phyloP scores from a whole-genome alignment of 1,284 basidiomycete species.

The Cutaneotrichosporon dermatis region DNA sequence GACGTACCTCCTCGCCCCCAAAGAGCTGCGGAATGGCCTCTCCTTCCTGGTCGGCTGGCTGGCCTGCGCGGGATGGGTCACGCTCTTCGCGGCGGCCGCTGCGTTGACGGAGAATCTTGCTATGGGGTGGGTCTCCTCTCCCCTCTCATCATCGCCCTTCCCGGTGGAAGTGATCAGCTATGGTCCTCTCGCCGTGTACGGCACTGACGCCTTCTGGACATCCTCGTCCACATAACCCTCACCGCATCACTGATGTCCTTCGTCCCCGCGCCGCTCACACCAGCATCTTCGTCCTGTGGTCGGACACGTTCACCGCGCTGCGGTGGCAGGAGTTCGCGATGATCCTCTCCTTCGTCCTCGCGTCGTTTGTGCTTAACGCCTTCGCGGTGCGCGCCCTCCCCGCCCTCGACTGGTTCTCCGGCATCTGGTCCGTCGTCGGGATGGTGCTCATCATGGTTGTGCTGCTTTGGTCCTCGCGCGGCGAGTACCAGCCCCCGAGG shows the following conservation, averaged over 20 bases:
- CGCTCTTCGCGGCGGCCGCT: slow-evolving; percentile 37
- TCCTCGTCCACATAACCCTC: too few species aligned
- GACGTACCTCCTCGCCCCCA: slow-evolving; percentile 20
- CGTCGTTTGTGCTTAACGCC: slow-evolving; percentile 7
- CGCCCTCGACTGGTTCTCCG: slow-evolving; percentile 21
- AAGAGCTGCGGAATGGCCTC: not conserved
- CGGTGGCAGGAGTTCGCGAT: slow-evolving; percentile 11
- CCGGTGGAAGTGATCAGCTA: too few species aligned
- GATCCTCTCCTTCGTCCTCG: slow-evolving; percentile 3
- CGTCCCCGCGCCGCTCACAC: slow-evolving; percentile 9
- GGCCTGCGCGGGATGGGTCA: slow-evolving; percentile 40
- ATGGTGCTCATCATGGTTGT: slow-evolving; percentile 40
- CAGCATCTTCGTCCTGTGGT: slow-evolving; percentile 36
- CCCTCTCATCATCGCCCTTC: too few species aligned
- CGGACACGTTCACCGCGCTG: not conserved
- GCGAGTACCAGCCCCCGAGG: slow-evolving; percentile 34
- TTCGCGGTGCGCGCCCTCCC: slow-evolving; percentile 13
- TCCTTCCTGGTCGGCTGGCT: slow-evolving; percentile 7
- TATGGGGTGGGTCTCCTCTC: slow-evolving; percentile 16
- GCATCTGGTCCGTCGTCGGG: slow-evolving; percentile 30
- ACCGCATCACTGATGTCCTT: too few species aligned
- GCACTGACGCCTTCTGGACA: too few species aligned
- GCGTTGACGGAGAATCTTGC: slow-evolving; percentile 18
- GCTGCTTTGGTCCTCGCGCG: slow-evolving; percentile 12
- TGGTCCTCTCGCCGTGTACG: too few species aligned